A percentile compares a stretch with the other conserved stretches of the same genome.
Evolutionary conservation across 495 filamentous ascomycete genomes (phyloP).

Genomic region (Penicillium odoratum): DNA sequence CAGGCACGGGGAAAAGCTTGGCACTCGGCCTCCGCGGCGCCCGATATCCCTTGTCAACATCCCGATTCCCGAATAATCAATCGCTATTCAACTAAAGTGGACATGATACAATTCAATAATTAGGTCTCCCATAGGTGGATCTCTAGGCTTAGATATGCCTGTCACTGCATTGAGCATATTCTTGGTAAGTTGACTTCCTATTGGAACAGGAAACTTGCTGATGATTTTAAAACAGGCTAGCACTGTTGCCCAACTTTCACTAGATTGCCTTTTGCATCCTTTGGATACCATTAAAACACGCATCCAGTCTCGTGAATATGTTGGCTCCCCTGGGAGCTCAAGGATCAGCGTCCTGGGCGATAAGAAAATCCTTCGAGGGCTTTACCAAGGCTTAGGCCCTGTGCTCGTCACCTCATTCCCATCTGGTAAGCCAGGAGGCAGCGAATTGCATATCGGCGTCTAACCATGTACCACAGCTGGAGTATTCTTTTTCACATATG

Average conservation of each 20-base stretch:
- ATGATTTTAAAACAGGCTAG: constrained; percentile 1
- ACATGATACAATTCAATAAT: not conserved
- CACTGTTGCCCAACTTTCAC: not conserved
- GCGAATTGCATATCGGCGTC: not conserved
- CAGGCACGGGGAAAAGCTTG: not conserved
- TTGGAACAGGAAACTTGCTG: not conserved
- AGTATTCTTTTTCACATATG: not conserved
- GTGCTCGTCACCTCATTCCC: constrained; percentile 5
- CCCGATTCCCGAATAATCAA: not conserved
- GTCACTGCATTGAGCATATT: not conserved
- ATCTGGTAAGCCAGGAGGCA: not conserved
- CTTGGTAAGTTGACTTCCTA: not conserved
- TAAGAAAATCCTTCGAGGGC: not conserved
- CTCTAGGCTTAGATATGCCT: not conserved
- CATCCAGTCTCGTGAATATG: constrained; percentile 3
- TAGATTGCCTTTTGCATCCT: constrained; percentile 3
- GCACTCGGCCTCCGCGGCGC: not conserved
- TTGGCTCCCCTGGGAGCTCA: not conserved
- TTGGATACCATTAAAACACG: constrained; percentile 9
- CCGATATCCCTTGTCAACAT: not conserved
- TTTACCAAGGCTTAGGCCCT: constrained; percentile 3
- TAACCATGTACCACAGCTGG: not conserved
- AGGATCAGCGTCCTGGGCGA: not conserved
- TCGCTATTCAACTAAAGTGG: too few relatives aligned
- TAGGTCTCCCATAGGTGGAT: not conserved